Conservation (phyloP, 176 grass and related monocot species). For the Bothriochloa decipiens region DNA sequence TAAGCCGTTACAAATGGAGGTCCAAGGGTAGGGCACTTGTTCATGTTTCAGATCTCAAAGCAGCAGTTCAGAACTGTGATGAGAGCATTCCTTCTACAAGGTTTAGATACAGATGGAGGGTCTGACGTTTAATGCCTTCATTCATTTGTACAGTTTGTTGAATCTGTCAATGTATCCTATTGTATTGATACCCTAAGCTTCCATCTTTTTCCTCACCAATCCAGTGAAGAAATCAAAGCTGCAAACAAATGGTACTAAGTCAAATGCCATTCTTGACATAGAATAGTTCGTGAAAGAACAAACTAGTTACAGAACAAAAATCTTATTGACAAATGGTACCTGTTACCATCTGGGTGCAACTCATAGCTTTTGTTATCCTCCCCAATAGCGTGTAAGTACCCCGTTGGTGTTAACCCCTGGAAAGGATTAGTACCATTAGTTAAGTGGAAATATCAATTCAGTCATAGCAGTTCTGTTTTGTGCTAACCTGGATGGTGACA, state of each 20-base stretch:
- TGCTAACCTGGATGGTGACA: constrained; percentile 75
- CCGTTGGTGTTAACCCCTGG: constrained; percentile 74
- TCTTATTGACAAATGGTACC: constrained; percentile 35
- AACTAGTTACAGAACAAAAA: background rate
- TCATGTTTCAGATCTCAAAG: background rate
- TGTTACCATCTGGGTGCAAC: constrained; percentile 94
- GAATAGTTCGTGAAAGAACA: background rate
- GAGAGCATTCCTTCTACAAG: background rate
- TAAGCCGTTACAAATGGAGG: background rate
- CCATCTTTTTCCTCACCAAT: constrained; percentile 84
- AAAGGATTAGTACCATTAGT: constrained; percentile 26
- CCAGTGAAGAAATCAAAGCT: constrained; percentile 97
- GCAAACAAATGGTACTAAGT: constrained; percentile 38
- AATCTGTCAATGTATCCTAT: background rate
- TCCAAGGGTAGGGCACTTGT: background rate
- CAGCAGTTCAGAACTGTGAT: background rate
- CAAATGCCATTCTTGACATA: background rate
- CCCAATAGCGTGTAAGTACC: constrained; percentile 73
- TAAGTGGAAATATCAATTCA: background rate
- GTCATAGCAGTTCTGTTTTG: background rate
- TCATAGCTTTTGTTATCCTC: constrained; percentile 70
- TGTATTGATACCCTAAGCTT: constrained; percentile 24
- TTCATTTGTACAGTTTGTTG: constrained; percentile 20
- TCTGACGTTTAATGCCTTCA: background rate
- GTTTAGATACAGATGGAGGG: background rate